Evolutionary conservation across 1,284 basidiomycete genomes (phyloP).

Genomic region (Lignosus rhinocerotis): DNA sequence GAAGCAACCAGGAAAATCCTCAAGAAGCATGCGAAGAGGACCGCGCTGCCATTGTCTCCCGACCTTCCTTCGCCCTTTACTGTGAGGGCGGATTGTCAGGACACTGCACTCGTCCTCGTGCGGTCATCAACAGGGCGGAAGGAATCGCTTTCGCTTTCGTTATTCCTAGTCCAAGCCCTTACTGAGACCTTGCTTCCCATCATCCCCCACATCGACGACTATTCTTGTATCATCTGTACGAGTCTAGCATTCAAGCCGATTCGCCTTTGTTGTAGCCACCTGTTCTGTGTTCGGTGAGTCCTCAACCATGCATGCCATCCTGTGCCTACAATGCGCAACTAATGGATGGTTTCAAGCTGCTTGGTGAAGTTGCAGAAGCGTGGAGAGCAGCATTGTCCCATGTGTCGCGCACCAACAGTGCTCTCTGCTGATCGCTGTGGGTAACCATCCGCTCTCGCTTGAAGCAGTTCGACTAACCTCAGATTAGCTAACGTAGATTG

Average conservation of each 20-base stretch:
- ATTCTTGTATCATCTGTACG: constrained; percentile 77
- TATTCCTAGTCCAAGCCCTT: constrained; percentile 82
- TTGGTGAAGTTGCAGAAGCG: constrained; percentile 94
- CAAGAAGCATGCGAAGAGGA: constrained; percentile 94
- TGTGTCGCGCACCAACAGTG: constrained; percentile 82
- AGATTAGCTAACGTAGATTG: constrained; percentile 77
- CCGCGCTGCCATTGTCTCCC: constrained; percentile 57
- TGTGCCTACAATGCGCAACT: neutral
- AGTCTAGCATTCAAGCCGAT: constrained; percentile 89
- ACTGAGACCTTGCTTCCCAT: constrained; percentile 85
- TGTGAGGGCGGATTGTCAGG: constrained; percentile 8
- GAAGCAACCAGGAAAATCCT: constrained; percentile 90
- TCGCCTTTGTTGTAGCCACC: constrained; percentile 79
- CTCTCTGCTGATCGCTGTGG: constrained; percentile 73
- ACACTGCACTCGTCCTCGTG: constrained; percentile 11
- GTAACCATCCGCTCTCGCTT: constrained; percentile 32
- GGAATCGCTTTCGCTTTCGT: constrained; percentile 55
- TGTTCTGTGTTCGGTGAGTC: constrained; percentile 83
- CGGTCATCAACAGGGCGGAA: constrained; percentile 8
- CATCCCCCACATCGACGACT: constrained; percentile 82
- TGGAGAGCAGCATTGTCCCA: constrained; percentile 79
- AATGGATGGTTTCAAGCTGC: constrained; percentile 48
- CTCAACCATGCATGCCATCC: neutral
- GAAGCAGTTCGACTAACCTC: neutral
- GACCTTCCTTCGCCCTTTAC: constrained; percentile 29